Base-by-base conservation (phyloP, 2,329 filamentous ascomycete genomes). In the Paracoccidioides lutzii region DNA sequence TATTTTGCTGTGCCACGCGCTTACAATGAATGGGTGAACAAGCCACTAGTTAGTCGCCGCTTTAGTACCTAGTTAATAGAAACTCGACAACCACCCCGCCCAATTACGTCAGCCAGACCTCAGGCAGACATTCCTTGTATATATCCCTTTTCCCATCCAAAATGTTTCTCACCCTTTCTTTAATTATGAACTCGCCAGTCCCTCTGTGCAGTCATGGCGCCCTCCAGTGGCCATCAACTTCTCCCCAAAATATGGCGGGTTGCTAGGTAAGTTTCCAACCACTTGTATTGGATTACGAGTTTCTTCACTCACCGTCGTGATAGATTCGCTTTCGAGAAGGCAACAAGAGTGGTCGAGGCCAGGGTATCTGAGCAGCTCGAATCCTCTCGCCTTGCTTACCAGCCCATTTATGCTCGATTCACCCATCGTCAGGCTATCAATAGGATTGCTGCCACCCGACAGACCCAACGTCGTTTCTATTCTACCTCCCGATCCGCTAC, bases 401-500 rank as follows among this genome's bases (percentile, higher is more conserved):
- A 85, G 65, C 81, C 82, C 15, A 74, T 80, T 32, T 79, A 82
- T 62, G 79, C 76, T 41, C 79, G 81, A 60, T 76, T 77, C 60
- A 70, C 75, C 35, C 74, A 77, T 7, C 76, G 76, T 43, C 82
- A 85, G 58, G 79, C 81, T 40, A 72, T 82, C 55, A 82, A 82
- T 65, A 81, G 79, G 43, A 73, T 79, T 58, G 82, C 82, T 49
- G 77, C 76, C 53, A 78, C 87, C 60, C 80, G 80, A 59, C 84
- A 87, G 67, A 75, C 73, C 62, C 82, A 83, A 59, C 81, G 79
- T 62, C 76, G 82, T 60, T 81, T 79, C 72, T 85, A 82, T 68
- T 82, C 79, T 35, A 84, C 82, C 37, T 76, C 76, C 55, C 67
- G 68, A 32, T 62, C 67, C 43, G 59, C 67, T 57, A 73, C 71